A percentile compares a stretch with the other conserved stretches of the same genome.
Evolutionary conservation across 2,329 filamentous ascomycete species (phyloP).

Genomic region (Pyricularia pennisetigena): DNA sequence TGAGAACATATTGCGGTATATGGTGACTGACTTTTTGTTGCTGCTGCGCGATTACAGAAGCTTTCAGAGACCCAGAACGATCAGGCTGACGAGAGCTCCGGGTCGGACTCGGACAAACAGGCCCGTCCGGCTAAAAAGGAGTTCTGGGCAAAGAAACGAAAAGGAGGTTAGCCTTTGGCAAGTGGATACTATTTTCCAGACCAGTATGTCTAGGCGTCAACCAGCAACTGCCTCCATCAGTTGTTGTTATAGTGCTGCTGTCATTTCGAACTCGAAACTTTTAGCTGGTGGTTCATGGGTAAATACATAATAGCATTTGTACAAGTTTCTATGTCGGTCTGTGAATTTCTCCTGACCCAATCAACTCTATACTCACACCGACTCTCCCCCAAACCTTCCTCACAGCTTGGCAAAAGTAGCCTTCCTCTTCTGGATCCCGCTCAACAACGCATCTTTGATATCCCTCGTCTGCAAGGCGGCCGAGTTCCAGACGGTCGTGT

Average conservation of each 20-base stretch:
- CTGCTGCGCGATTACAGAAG: conserved; percentile 10
- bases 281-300: not conserved
- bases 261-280: not conserved
- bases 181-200: not conserved
- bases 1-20: not conserved
- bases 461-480: conserved; percentile 75
- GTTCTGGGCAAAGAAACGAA: not conserved
- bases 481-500: conserved; percentile 82
- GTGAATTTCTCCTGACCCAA: not conserved
- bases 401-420: conserved; percentile 80
- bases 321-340: not conserved
- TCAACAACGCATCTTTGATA: conserved; percentile 62
- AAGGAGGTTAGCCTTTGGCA: not conserved
- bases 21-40: conserved; percentile 3
- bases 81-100: conserved; percentile 15
- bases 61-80: conserved; percentile 22
- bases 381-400: not conserved
- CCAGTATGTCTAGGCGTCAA: not conserved
- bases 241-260: not conserved
- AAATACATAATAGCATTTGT: not conserved
- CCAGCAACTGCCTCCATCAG: not conserved
- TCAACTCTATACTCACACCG: not conserved
- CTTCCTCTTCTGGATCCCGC: conserved; percentile 67
- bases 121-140: conserved; percentile 1
- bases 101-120: conserved; percentile 10